Evolutionary conservation across 345 rosid species (phyloP).

Genomic region (Eutrema heterophyllum): DNA sequence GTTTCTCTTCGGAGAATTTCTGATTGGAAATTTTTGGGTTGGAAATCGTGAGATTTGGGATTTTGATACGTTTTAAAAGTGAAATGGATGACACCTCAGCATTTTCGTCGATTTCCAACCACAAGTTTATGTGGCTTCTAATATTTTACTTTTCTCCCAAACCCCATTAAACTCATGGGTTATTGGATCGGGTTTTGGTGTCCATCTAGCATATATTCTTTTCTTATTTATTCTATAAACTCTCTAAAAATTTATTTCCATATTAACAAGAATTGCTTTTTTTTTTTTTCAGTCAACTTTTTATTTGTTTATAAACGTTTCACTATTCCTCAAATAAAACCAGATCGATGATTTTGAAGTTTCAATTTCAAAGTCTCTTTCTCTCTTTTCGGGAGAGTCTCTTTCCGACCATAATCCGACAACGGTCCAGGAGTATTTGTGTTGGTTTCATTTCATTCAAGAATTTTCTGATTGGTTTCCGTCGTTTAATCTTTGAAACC

Average conservation of each 20-base stretch:
- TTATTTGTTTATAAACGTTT: background rate
- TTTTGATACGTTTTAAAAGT: constrained; percentile 60
- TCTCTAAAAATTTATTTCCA: background rate
- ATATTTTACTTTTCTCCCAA: constrained; percentile 37
- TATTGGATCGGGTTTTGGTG: background rate
- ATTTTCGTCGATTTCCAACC: constrained; percentile 51
- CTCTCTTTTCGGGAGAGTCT: too few species aligned
- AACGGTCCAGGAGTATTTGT: too few species aligned
- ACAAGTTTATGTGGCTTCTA: constrained; percentile 69
- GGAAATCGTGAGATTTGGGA: constrained; percentile 14
- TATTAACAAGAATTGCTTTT: background rate
- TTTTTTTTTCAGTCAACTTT: background rate
- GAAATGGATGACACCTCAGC: constrained; percentile 68
- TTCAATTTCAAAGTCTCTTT: too few species aligned
- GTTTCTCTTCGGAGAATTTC: constrained; percentile 4
- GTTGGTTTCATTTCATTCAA: too few species aligned
- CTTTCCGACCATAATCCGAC: too few species aligned
- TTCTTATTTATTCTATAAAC: background rate
- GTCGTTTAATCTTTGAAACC: too few species aligned
- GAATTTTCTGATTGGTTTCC: too few species aligned
- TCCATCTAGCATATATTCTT: background rate
- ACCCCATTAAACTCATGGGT: background rate
- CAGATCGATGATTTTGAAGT: too few species aligned
- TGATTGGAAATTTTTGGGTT: background rate
- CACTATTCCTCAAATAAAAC: too few species aligned